Conservation (phyloP, 176 grass and related monocot genomes). For the Oryza coarctata region DNA sequence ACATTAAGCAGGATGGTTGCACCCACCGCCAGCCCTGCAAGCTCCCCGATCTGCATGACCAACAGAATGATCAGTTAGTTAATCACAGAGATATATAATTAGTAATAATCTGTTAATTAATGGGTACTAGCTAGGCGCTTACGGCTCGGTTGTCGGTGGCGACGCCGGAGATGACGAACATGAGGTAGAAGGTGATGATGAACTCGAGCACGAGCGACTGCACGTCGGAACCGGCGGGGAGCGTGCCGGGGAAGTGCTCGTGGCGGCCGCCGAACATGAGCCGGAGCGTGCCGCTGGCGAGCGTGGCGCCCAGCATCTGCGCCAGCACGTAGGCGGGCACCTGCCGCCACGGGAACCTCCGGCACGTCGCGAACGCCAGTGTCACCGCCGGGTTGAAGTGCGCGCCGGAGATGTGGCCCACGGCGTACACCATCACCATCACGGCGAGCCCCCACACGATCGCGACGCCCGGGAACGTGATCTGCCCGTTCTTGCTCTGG, state of each 20-base stretch:
- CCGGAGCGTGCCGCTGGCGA: slow-evolving; percentile 58
- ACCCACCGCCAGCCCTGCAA: slow-evolving; percentile 70
- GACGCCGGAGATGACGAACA: slow-evolving; percentile 92
- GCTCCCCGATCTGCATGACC: slow-evolving; percentile 62
- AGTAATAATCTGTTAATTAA: not conserved
- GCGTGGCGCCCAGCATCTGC: slow-evolving; percentile 61
- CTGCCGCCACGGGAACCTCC: slow-evolving; percentile 89
- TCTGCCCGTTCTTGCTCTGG: slow-evolving; percentile 54
- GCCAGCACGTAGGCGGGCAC: slow-evolving; percentile 60
- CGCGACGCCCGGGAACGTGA: slow-evolving; percentile 85
- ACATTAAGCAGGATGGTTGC: slow-evolving; percentile 79
- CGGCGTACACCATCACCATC: slow-evolving; percentile 97
- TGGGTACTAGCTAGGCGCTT: not conserved
- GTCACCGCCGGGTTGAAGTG: slow-evolving; percentile 97
- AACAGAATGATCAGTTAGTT: not conserved
- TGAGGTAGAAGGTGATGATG: slow-evolving; percentile 87
- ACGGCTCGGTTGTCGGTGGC: slow-evolving; percentile 84
- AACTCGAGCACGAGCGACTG: slow-evolving; percentile 78
- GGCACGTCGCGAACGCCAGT: slow-evolving; percentile 76
- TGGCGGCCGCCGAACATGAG: slow-evolving; percentile 69
- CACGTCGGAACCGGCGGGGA: slow-evolving; percentile 59
- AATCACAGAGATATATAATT: no score
- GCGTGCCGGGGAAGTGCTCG: slow-evolving; percentile 65
- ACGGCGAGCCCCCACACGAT: slow-evolving; percentile 86
- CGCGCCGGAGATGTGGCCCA: slow-evolving; percentile 93